phyloP scores from a whole-genome alignment of 306 rosid genomes.

The Luffa acutangula region DNA sequence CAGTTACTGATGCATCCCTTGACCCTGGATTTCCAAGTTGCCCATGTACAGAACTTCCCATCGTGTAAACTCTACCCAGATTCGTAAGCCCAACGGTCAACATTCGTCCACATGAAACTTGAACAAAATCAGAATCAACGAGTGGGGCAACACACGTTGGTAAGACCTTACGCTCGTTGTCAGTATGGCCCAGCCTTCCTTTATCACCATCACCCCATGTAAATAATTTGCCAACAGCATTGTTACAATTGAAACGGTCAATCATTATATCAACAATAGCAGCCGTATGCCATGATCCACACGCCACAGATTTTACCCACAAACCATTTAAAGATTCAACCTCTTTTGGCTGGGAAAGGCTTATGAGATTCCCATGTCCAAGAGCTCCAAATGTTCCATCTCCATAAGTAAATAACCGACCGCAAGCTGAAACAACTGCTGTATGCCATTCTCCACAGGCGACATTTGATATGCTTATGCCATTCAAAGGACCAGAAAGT shows the following conservation, averaged over 20 bases:
- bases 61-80: constrained; percentile 55
- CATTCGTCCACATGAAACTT: constrained; percentile 79
- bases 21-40: constrained; percentile 64
- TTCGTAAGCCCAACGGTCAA: constrained; percentile 63
- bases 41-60: constrained; percentile 60
- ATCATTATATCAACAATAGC: constrained; percentile 52
- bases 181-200: constrained; percentile 63
- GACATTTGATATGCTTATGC: constrained; percentile 33
- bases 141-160: constrained; percentile 70
- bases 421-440: constrained; percentile 55
- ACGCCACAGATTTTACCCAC: constrained; percentile 59
- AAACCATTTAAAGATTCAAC: constrained; percentile 59
- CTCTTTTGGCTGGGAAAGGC: constrained; percentile 56
- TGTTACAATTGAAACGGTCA: constrained; percentile 34
- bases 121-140: constrained; percentile 63
- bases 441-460: constrained; percentile 94
- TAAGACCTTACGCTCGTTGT: constrained; percentile 44
- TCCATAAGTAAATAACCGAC: constrained; percentile 63
- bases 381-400: constrained; percentile 87
- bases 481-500: constrained; percentile 48
- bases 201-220: constrained; percentile 90
- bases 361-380: constrained; percentile 58
- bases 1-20: constrained; percentile 35
- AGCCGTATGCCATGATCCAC: constrained; percentile 90
- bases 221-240: constrained; percentile 51